These are phyloP conservation scores for Alloteropsis semialata DNA, from an alignment of 176 grass and related monocot species.

Conservation along the genomic window DNA sequence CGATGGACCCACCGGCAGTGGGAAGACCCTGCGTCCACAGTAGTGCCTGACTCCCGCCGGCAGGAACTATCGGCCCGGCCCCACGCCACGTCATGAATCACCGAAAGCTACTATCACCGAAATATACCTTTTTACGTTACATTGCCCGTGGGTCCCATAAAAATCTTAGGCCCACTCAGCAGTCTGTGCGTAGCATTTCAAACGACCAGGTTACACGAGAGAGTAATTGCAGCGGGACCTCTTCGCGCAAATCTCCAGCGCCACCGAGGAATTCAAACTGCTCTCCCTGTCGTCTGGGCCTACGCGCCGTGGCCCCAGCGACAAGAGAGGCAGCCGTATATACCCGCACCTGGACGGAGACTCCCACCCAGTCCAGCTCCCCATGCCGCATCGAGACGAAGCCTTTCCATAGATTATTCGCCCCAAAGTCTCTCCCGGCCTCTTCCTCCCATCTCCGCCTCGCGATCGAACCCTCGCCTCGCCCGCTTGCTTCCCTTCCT, in stretches of 20 bases:
- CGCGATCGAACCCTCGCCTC: constrained; percentile 56
- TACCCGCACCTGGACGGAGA: constrained; percentile 33
- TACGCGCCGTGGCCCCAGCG: fast-evolving
- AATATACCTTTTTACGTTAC: background rate
- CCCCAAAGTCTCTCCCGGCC: constrained; percentile 39
- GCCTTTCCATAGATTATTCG: constrained; percentile 40
- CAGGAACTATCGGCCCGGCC: constrained; percentile 4
- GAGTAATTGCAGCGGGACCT: constrained; percentile 1
- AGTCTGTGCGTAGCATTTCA: background rate
- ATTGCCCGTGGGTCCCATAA: background rate
- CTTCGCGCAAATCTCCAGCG: background rate
- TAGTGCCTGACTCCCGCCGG: background rate
- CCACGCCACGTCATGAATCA: constrained; percentile 28
- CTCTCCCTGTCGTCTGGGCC: fast-evolving
- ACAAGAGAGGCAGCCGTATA: background rate
- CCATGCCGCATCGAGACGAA: constrained; percentile 58
- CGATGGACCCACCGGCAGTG: background rate
- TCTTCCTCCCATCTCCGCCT: constrained; percentile 32
- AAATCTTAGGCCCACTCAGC: fast-evolving
- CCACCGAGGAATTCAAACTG: background rate
- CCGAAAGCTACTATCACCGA: background rate
- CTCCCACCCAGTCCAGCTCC: constrained; percentile 31
- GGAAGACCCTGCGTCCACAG: background rate
- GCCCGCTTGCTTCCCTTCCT: background rate
- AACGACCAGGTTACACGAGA: background rate